Percentiles rank a stretch among this genome's conserved stretches.
phyloP scores from a whole-genome alignment of 2,329 filamentous ascomycete genomes.

The Calonectria crousiana region DNA sequence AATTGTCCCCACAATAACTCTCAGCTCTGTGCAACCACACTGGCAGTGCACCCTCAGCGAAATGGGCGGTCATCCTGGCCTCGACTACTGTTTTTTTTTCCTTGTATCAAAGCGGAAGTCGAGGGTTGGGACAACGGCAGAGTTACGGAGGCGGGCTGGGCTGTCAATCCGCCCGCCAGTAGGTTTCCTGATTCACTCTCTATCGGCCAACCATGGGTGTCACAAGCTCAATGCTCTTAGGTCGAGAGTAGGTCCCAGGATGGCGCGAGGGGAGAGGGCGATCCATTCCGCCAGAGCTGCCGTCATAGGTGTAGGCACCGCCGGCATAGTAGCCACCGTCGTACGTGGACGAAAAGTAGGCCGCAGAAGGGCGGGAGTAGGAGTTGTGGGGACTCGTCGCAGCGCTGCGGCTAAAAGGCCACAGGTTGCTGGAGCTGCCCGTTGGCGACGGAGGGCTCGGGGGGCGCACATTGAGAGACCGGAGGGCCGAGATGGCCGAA shows the following conservation, averaged over 20 bases:
- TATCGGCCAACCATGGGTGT: conserved; percentile 69
- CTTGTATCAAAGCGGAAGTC: conserved; percentile 3
- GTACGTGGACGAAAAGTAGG: conserved; percentile 66
- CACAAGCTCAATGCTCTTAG: conserved; percentile 74
- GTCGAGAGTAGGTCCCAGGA: conserved; percentile 66
- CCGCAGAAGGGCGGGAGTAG: conserved; percentile 57
- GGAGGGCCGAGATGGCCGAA: conserved; percentile 67
- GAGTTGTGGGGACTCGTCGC: conserved; percentile 66
- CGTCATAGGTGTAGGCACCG: conserved; percentile 55
- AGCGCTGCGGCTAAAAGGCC: conserved; percentile 66
- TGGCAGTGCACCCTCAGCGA: conserved; percentile 6
- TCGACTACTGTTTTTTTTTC: background rate
- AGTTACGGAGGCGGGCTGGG: background rate
- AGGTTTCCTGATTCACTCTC: conserved; percentile 22
- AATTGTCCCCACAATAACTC: conserved; percentile 16
- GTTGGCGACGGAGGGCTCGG: conserved; percentile 69
- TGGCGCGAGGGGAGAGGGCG: conserved; percentile 69
- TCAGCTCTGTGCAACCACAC: conserved; percentile 23
- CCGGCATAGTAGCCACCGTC: conserved; percentile 55
- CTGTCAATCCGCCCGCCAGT: conserved; percentile 11
- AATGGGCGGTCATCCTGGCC: conserved; percentile 5
- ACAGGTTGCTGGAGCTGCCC: conserved; percentile 58
- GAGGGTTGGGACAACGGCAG: background rate
- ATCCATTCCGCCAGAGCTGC: conserved; percentile 55
- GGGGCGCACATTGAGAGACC: conserved; percentile 66